Evolutionary conservation across 768 basidiomycete species (phyloP).

Genomic region (Rhodocollybia butyracea): DNA sequence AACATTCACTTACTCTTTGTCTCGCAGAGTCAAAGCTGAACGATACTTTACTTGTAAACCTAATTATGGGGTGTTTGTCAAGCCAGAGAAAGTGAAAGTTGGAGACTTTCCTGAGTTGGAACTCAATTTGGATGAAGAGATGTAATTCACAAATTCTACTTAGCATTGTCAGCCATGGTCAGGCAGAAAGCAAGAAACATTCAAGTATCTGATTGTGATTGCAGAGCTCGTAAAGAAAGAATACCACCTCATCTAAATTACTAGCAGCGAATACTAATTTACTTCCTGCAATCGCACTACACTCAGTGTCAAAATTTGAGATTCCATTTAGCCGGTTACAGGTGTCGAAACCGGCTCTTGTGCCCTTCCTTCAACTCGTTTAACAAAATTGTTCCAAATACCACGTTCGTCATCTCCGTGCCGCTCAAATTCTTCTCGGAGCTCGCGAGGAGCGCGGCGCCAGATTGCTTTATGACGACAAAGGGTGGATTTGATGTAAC

Average conservation of each 20-base stretch:
- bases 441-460: slow-evolving; percentile 46
- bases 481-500: slow-evolving; percentile 73
- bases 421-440: slow-evolving; percentile 50
- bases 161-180: no score
- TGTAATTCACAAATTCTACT: slow-evolving; percentile 47
- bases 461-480: slow-evolving; percentile 71
- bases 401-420: slow-evolving; percentile 57
- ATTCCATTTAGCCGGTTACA: no score
- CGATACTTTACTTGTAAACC: slow-evolving; percentile 80
- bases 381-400: slow-evolving; percentile 69
- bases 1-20: background rate
- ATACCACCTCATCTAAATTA: no score
- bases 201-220: no score
- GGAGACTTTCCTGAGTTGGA: slow-evolving; percentile 90
- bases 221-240: no score
- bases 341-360: no score
- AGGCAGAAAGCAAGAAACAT: no score
- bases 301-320: no score
- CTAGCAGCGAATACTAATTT: no score
- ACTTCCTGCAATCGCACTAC: no score
- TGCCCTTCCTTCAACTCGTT: slow-evolving; percentile 53
- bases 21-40: slow-evolving; percentile 71
- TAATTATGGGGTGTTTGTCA: slow-evolving; percentile 83
- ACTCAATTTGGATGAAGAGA: slow-evolving; percentile 73
- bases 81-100: slow-evolving; percentile 73